Evolutionary conservation across 805 yeast genomes (phyloP), one percentile per base, ranked within the genome.

Genomic region (Saccharomycopsis guyanensis): DNA sequence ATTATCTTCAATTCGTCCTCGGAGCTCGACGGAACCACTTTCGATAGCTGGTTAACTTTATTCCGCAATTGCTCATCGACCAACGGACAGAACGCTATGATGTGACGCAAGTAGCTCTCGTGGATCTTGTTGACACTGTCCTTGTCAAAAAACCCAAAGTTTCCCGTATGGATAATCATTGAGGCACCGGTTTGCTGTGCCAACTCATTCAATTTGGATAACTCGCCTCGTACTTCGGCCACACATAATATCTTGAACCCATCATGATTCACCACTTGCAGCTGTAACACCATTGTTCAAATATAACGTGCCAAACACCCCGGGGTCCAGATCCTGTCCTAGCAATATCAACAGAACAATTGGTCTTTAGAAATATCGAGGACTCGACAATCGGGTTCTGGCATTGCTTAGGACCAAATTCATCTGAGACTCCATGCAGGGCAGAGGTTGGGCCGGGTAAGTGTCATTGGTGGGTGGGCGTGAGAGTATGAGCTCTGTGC

Each of bases 121-220:
- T 73, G 73, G 47, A 76, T 79, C 56, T 67, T 64, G 19, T 61
- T 65, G 4, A 82, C 69, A 37, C 83, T 74, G 15, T 71, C 73
- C 31, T 63, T 63, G 55, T 82, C 84, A 63, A 83, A 76, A 58
- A 84, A 82, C 10, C 94, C 94, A 65, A 82, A 83, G 50, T 78
- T 80, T n/a, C 91, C 89, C 3, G 86, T 78, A 57, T 82, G 88
- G 12, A 82, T 66, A 23, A 82, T 71, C 19, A 73, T 55, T 35
- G 71, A 70, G 2, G 83, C 84, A 1, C 61, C 49, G 51, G 72
- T 67, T 40, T 62, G 57, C 4, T 48, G 51, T 0, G 80, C 83
- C 27, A 80, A 66, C 25, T 57, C 61, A 57, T 80, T 78, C 49
- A 79, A 56, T 10, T 65, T 59, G 1, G 75, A 62, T 20, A 80